Evolutionary conservation across 371 early-diverging fungal species (phyloP).

Genomic region (Lichtheimia ornata): DNA sequence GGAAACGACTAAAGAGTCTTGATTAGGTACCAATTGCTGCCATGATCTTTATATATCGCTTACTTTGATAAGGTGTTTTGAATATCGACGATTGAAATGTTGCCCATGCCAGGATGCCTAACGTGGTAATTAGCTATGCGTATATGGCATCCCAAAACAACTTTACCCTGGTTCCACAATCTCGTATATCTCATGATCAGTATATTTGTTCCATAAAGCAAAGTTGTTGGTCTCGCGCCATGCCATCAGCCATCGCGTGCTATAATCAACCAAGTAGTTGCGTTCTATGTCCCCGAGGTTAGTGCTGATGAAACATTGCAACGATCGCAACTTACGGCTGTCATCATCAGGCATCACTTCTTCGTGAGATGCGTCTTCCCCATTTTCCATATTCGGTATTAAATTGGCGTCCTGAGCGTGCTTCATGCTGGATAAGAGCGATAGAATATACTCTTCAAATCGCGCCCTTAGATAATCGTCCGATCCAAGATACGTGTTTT

Average conservation of each 20-base stretch:
- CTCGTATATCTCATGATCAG: slow-evolving; percentile 68
- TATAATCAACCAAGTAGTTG: slow-evolving; percentile 68
- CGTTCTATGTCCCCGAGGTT: slow-evolving; percentile 36
- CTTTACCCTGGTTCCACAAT: slow-evolving; percentile 64
- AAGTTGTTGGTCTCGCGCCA: slow-evolving; percentile 78
- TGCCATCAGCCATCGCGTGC: slow-evolving; percentile 60
- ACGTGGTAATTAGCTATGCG: neutral
- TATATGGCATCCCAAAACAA: neutral
- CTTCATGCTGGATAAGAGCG: slow-evolving; percentile 70
- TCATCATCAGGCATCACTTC: slow-evolving; percentile 38
- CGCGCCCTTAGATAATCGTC: slow-evolving; percentile 79
- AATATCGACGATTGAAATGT: slow-evolving; percentile 60
- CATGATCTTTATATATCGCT: slow-evolving; percentile 5
- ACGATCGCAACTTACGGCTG: slow-evolving; percentile 33
- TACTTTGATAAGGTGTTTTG: slow-evolving; percentile 67
- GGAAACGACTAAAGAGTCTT: slow-evolving; percentile 40
- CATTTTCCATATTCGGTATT: slow-evolving; percentile 22
- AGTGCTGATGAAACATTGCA: neutral
- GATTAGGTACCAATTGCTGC: too few relatives aligned
- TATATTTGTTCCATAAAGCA: slow-evolving; percentile 66
- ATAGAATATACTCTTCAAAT: slow-evolving; percentile 76
- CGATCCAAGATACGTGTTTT: slow-evolving; percentile 69
- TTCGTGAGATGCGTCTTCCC: slow-evolving; percentile 29
- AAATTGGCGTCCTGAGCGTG: slow-evolving; percentile 53
- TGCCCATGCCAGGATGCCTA: slow-evolving; percentile 69